Evolutionary conservation across 345 rosid species (phyloP), one percentile per base, ranked within the genome.

Genomic region (Rhizophora apiculata): DNA sequence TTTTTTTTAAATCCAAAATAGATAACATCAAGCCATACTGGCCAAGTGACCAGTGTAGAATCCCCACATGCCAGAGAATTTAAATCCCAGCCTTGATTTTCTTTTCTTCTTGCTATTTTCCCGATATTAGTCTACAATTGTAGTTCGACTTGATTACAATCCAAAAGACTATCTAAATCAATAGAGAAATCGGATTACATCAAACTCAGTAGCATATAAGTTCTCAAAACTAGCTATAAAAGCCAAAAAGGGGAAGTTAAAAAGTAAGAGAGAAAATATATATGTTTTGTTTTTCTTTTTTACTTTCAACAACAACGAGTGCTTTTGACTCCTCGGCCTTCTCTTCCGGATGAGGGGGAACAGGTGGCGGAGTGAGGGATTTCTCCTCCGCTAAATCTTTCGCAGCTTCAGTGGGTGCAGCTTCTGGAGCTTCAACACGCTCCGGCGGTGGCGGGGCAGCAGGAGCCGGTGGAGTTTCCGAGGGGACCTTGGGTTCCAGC

Each of bases 381-480:
- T 87, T 85, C 80, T 84, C 87, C 72, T 83, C 79, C 9, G 67
- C 74, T 6, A 74, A 79, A 3, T 60, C 78, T 16, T 61, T 77
- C 22, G 80, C 70, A 22, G 76, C 62, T 62, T 48, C 83, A 24
- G 22, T 62, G 20, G 29, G 29, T 54, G 5, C 58, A 39, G 49
- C 5, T 13, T 13, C 49, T 30, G 29, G 59, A 55, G 22, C 65
- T 15, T 55, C 15, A 22, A 21, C 59, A 22, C 15, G 0, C 29
- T 55, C 59, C 49, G 76, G 22, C 2, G 65, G 60, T 24, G 66
- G 68, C 68, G 72, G 77, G 62, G 52, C 72, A 68, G 62, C 72
- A 48, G 68, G 80, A 34, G 83, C 59, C 29, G 59, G 30, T 55
- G 30, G 59, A 21, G 30, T 6, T 5, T 55, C 59, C 59, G 59